Evolutionary conservation across 768 basidiomycete genomes (phyloP).

Genomic region (Kwoniella newhampshirensis): DNA sequence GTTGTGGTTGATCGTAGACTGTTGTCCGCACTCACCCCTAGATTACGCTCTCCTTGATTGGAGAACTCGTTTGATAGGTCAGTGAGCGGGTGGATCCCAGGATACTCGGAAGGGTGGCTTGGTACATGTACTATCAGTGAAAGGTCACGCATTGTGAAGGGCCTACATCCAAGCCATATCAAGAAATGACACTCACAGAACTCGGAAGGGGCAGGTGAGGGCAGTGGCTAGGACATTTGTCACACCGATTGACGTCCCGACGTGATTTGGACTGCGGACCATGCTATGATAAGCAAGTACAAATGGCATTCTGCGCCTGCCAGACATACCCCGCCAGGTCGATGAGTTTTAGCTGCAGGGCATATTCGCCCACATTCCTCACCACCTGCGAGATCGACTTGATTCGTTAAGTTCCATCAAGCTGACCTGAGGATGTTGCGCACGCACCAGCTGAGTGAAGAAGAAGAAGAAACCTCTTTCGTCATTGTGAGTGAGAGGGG

Average conservation of each 20-base stretch:
- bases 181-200: slow-evolving; percentile 8
- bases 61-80: slow-evolving; percentile 14
- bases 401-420: not conserved
- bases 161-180: not conserved
- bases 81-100: slow-evolving; percentile 11
- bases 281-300: not conserved
- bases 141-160: not conserved
- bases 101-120: slow-evolving; percentile 13
- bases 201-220: slow-evolving; percentile 11
- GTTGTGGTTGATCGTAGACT: too few species aligned
- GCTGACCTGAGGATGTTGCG: not conserved
- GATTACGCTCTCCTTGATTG: slow-evolving; percentile 16
- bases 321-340: slow-evolving; percentile 16
- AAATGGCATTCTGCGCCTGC: not conserved
- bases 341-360: slow-evolving; percentile 7
- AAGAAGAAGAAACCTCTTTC: slow-evolving; percentile 18
- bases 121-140: not conserved
- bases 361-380: slow-evolving; percentile 10
- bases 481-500: not conserved
- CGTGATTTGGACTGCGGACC: slow-evolving; percentile 2
- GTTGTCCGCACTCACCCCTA: slow-evolving; percentile 15
- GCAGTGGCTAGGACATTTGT: slow-evolving; percentile 5
- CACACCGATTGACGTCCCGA: slow-evolving; percentile 18
- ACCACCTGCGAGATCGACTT: slow-evolving; percentile 8
- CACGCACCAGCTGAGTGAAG: slow-evolving; percentile 16